Percentiles rank a stretch among this genome's conserved stretches.
phyloP scores from a whole-genome alignment of 2,329 filamentous ascomycete genomes.

The Fusarium napiforme region DNA sequence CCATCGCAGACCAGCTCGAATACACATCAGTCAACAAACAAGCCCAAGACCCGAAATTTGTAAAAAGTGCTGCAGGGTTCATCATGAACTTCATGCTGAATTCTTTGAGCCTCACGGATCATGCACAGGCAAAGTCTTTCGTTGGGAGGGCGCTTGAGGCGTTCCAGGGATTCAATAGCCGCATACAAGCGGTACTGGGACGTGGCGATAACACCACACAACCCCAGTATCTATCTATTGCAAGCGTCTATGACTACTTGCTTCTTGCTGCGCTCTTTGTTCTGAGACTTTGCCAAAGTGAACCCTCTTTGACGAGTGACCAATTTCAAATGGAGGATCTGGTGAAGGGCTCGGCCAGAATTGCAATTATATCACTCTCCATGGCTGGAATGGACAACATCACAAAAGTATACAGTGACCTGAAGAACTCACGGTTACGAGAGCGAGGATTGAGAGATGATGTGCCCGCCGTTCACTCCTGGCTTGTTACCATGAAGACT shows the following conservation, averaged over 20 bases:
- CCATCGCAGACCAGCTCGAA: conserved; percentile 61
- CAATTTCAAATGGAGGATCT: conserved; percentile 61
- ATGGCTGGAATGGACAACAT: conserved; percentile 56
- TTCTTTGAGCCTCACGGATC: conserved; percentile 53
- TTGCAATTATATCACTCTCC: conserved; percentile 55
- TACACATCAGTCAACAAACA: background rate
- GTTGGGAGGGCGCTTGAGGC: conserved; percentile 57
- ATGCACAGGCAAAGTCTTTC: conserved; percentile 54
- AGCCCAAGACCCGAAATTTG: conserved; percentile 22
- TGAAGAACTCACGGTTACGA: conserved; percentile 57
- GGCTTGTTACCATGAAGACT: conserved; percentile 68
- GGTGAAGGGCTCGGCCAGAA: conserved; percentile 56
- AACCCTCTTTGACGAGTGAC: conserved; percentile 47
- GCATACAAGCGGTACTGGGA: conserved; percentile 35
- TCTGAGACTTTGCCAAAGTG: conserved; percentile 57
- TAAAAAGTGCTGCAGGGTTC: conserved; percentile 54
- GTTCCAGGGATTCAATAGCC: conserved; percentile 54
- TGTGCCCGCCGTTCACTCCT: conserved; percentile 60
- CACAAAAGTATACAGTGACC: conserved; percentile 58
- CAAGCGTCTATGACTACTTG: conserved; percentile 46
- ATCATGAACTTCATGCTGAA: conserved; percentile 60
- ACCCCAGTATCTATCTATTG: conserved; percentile 18
- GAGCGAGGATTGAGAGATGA: conserved; percentile 64
- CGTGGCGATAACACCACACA: background rate
- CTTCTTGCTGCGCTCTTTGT: conserved; percentile 50